Conservation (phyloP, 305 asterid species). For the Fraxinus xanthoxyloides region DNA sequence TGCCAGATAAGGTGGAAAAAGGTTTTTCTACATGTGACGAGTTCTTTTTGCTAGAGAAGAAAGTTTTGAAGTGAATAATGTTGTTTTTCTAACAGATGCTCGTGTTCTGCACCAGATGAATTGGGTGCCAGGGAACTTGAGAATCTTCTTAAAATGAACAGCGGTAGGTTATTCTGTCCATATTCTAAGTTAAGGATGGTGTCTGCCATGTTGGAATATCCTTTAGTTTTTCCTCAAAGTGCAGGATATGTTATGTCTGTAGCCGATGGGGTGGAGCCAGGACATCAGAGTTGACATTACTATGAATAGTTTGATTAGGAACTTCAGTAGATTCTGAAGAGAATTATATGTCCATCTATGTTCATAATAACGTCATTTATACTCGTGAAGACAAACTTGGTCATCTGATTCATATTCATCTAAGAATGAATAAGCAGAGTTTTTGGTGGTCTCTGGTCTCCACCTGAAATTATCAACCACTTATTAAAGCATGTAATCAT, state of each 20-base stretch:
- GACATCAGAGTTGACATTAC: neutral
- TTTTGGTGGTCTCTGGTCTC: neutral
- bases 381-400: neutral
- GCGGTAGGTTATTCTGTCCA: conserved; percentile 40
- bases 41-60: neutral
- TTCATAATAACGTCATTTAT: neutral
- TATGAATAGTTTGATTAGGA: neutral
- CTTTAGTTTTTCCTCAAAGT: neutral
- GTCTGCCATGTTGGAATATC: neutral
- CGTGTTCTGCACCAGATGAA: conserved; percentile 79
- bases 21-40: neutral
- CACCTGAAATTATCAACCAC: neutral
- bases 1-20: neutral
- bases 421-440: neutral
- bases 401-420: neutral
- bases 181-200: neutral
- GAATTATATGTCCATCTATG: neutral
- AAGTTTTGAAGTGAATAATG: conserved; percentile 15
- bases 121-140: conserved; percentile 66
- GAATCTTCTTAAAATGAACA: conserved; percentile 70
- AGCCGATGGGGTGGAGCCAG: neutral
- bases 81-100: conserved; percentile 50
- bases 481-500: neutral
- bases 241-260: neutral
- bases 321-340: neutral